Evolutionary conservation across 805 yeast species (phyloP).

Genomic region (Ogataea trehaloabstinens): DNA sequence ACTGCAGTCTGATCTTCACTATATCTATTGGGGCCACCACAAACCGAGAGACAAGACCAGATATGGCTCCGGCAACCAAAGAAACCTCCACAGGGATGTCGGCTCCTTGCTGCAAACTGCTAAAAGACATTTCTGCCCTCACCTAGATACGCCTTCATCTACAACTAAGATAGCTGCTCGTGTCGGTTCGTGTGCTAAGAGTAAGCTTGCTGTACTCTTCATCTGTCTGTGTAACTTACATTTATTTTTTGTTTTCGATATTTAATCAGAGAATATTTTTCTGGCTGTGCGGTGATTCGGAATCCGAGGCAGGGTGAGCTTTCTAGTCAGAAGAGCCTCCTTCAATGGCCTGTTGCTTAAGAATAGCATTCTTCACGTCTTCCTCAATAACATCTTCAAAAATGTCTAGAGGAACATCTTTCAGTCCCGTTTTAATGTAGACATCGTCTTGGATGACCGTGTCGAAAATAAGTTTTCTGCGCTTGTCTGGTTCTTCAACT

Average conservation of each 20-base stretch:
- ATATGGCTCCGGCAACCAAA: conserved; percentile 64
- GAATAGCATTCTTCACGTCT: conserved; percentile 57
- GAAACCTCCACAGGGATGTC: conserved; percentile 53
- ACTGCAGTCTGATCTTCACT: conserved; percentile 71
- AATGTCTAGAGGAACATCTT: conserved; percentile 53
- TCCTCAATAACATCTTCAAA: conserved; percentile 59
- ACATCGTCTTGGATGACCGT: conserved; percentile 39
- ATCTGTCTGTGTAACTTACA: no score
- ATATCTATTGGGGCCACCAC: conserved; percentile 77
- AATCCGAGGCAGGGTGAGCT: no score
- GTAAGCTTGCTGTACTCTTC: no score
- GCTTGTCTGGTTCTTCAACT: conserved; percentile 16
- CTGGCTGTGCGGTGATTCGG: no score
- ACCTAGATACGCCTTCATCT: no score
- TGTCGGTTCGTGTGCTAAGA: no score
- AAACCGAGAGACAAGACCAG: conserved; percentile 58
- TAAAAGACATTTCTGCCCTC: conserved; percentile 13
- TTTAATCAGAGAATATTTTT: no score
- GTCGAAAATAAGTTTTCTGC: conserved; percentile 42
- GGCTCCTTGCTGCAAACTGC: conserved; percentile 39
- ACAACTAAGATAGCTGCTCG: no score
- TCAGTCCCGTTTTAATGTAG: conserved; percentile 61
- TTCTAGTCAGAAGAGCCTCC: no score
- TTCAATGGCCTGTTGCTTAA: conserved; percentile 57
- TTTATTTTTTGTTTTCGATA: no score